Conservation (phyloP, 73 alveolate genomes). For the Paraurostyla sp. region DNA sequence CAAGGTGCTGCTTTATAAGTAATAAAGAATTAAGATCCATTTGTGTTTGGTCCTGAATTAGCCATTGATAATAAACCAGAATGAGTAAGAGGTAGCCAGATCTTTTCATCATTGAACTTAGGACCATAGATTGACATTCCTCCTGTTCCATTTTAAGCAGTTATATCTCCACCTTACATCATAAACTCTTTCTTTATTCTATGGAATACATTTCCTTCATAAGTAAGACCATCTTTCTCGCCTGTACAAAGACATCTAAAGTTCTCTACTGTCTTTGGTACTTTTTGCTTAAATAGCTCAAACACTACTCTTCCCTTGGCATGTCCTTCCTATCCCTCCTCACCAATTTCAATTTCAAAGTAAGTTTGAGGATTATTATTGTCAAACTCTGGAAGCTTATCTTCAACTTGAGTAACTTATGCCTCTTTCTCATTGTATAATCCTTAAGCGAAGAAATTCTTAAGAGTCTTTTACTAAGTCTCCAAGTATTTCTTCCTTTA, state of each 20-base stretch:
- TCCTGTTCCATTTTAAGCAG: conserved; percentile 91
- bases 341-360: conserved; percentile 93
- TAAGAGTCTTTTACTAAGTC: conserved; percentile 77
- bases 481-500: conserved; percentile 69
- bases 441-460: conserved; percentile 83
- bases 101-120: conserved; percentile 92
- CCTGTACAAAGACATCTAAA: conserved; percentile 99
- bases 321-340: conserved; percentile 60
- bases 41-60: conserved; percentile 92
- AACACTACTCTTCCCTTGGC: conserved; percentile 87
- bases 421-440: conserved; percentile 90
- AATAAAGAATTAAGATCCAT: conserved; percentile 95
- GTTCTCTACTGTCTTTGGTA: conserved; percentile 98
- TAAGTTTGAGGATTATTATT: conserved; percentile 84
- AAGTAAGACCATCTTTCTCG: conserved; percentile 87
- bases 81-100: conserved; percentile 85
- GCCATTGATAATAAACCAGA: conserved; percentile 97
- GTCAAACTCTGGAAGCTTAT: conserved; percentile 70
- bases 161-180: conserved; percentile 97
- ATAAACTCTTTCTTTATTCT: conserved; percentile 89
- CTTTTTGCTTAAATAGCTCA: conserved; percentile 91
- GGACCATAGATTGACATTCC: conserved; percentile 94
- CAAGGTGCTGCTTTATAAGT: conserved; percentile 90
- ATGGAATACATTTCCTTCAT: conserved; percentile 89
- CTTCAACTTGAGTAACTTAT: conserved; percentile 54